Evolutionary conservation across 495 filamentous ascomycete genomes (phyloP), one percentile per base, ranked within the genome.

Genomic region (Neurospora intermedia): DNA sequence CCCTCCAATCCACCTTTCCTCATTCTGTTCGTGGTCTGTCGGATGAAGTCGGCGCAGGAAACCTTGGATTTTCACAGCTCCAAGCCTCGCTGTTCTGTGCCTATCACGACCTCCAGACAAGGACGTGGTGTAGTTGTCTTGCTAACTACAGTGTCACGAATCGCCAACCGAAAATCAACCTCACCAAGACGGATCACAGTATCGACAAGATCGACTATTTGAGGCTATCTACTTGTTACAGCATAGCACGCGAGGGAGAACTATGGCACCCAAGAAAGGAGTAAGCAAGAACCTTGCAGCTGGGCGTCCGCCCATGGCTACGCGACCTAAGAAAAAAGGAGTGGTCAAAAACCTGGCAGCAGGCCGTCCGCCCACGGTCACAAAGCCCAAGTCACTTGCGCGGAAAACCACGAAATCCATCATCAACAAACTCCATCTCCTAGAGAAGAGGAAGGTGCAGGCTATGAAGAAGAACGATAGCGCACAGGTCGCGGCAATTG

Each of bases 361-460:
- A 46, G 89, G 90, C 6, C 91, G 94, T 9, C 93, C 93, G 45
- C 91, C 90, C 43, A 83, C 82, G 5, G 59, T 80, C 48, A 84
- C 80, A 20, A 84, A 81, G 69, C 72, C 84, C 6, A 87, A 87
- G 72, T 83, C 86, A 23, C 88, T 97, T 46, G 94, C 94, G 18
- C 89, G 94, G 69, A 93, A 92, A 77, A 88, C 89, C 39, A 94
- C 92, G 6, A 90, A 94, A 71, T 88, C 88, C 71, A 84, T 97
- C 71, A 97, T 99, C 77, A 90, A 92, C 74, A 87, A 87, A 40
- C 92, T 97, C 79, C 96, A 99, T 79, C 88, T 88, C 39, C 87
- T 98, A 45, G 87, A 94, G 76, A 98, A 98, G 83, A 83, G 87
- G 59, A 88, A 89, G 69, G 86, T 88, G 6, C 88, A 90, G 76